Conservation (phyloP, 768 basidiomycete genomes). For the Lactarius hatsudake region DNA sequence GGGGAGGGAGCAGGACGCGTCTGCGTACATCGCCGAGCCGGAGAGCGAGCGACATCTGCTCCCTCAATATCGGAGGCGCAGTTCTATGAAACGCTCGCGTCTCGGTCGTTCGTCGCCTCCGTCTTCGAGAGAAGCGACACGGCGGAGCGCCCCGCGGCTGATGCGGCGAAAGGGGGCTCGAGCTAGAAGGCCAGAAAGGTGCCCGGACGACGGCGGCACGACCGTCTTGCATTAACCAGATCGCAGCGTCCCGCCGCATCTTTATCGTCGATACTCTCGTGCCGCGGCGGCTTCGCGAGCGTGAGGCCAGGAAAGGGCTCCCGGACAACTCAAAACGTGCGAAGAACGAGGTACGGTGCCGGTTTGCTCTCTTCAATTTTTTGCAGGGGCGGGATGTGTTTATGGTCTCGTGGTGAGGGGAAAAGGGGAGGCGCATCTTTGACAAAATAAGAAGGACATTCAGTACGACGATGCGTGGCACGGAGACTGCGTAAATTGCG, state of each 20-base stretch:
- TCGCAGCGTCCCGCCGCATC: constrained; percentile 36
- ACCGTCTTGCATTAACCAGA: constrained; percentile 59
- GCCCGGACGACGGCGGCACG: constrained; percentile 29
- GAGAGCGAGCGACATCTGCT: constrained; percentile 66
- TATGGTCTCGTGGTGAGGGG: not conserved
- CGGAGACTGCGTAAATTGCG: not conserved
- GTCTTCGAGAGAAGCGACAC: not conserved
- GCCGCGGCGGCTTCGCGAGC: constrained; percentile 57
- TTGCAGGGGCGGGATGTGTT: not conserved
- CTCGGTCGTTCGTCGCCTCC: not conserved
- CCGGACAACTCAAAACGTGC: constrained; percentile 49
- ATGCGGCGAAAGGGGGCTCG: not conserved
- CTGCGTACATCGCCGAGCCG: constrained; percentile 49
- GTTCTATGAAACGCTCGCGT: not conserved
- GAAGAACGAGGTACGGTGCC: constrained; percentile 47
- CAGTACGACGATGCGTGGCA: not conserved
- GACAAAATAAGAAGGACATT: not conserved
- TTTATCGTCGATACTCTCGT: constrained; percentile 62
- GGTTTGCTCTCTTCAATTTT: not conserved
- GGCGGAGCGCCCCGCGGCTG: not conserved
- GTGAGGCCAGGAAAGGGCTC: constrained; percentile 70
- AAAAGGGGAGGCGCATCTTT: not conserved
- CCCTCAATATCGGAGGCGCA: constrained; percentile 19
- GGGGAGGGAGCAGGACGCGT: constrained; percentile 49
- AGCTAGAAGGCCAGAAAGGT: not conserved